These are phyloP conservation scores for Phytophthora fragariaefolia DNA, from an alignment of 352 stramenopile genomes.

Conservation along the genomic window DNA sequence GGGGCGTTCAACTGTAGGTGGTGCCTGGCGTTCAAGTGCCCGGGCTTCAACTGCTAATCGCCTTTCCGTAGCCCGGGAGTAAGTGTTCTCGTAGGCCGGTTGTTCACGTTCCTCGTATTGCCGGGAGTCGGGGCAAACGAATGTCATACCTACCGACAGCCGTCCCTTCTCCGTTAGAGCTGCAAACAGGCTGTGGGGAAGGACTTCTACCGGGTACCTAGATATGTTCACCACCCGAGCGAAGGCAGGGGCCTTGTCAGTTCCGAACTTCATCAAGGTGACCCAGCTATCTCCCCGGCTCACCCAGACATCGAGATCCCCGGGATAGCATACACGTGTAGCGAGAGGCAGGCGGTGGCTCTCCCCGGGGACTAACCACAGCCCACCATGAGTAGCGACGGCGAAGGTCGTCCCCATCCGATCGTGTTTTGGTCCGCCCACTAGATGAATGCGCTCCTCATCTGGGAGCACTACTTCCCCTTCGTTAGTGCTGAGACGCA, in stretches of 20 bases:
- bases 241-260: background rate
- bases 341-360: background rate
- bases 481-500: background rate
- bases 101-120: slow-evolving; percentile 2
- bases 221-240: slow-evolving; percentile 1
- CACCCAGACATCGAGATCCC: background rate
- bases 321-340: background rate
- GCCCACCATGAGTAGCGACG: background rate
- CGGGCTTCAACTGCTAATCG: background rate
- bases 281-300: background rate
- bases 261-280: background rate
- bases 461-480: background rate
- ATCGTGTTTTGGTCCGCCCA: background rate
- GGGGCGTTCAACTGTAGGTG: background rate
- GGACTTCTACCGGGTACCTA: background rate
- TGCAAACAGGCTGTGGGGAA: background rate
- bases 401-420: background rate
- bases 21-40: background rate
- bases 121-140: background rate
- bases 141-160: slow-evolving; percentile 5
- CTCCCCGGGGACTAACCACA: background rate
- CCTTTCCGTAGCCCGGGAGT: background rate
- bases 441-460: background rate
- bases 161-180: background rate
- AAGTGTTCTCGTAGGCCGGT: slow-evolving; percentile 3